These are phyloP conservation scores for Biscutella laevigata DNA, from an alignment of 441 rosid genomes.

Conservation along the genomic window DNA sequence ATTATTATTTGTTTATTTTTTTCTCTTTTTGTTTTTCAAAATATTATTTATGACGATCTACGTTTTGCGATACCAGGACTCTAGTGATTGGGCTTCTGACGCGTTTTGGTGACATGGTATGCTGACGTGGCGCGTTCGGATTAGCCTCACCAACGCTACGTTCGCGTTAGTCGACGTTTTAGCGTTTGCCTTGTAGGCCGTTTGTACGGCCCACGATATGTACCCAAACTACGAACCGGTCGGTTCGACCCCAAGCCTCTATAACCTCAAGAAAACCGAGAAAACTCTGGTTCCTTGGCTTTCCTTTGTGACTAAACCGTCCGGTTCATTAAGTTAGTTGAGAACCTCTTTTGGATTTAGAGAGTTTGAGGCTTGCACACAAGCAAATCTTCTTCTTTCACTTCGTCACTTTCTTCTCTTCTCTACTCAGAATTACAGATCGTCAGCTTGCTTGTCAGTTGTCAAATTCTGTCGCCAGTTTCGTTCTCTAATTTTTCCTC, in stretches of 20 bases:
- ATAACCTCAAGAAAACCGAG: too few relatives aligned
- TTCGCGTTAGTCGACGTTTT: background rate
- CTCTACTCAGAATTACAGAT: background rate
- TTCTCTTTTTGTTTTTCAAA: background rate
- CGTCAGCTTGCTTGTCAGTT: too few relatives aligned
- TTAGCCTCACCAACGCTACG: background rate
- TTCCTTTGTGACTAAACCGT: too few relatives aligned
- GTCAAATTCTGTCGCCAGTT: too few relatives aligned
- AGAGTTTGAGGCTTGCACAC: background rate
- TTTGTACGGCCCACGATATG: too few relatives aligned
- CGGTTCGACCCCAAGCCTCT: too few relatives aligned
- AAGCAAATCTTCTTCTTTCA: background rate
- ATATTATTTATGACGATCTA: constrained; percentile 19
- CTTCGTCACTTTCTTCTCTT: background rate
- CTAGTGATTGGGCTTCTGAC: constrained; percentile 23
- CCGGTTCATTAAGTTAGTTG: background rate
- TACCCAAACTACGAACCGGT: too few relatives aligned
- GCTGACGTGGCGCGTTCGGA: constrained; percentile 14
- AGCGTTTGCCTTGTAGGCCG: too few relatives aligned
- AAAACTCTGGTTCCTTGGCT: too few relatives aligned
- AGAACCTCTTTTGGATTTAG: background rate
- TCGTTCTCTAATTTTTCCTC: background rate
- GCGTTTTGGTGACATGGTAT: constrained; percentile 16
- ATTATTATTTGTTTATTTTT: background rate
- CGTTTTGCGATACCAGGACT: constrained; percentile 8